phyloP scores from a whole-genome alignment of 2,329 filamentous ascomycete genomes.

The Fonsecaea multimorphosa region DNA sequence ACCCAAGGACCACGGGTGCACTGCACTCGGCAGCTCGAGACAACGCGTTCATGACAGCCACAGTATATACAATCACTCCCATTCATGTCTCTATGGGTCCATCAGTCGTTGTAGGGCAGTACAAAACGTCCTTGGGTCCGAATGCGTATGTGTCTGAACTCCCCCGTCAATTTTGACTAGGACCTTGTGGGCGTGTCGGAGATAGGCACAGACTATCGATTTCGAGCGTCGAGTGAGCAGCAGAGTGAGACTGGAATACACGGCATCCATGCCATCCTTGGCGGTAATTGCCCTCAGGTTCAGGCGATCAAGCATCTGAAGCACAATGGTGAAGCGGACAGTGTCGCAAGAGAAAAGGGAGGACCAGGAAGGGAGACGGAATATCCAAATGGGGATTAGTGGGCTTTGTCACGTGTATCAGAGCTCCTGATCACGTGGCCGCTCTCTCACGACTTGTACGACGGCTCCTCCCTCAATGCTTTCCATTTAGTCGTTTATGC shows the following conservation, averaged over 20 bases:
- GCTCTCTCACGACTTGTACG: no score
- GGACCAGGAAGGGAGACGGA: background rate
- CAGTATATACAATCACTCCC: background rate
- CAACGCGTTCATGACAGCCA: background rate
- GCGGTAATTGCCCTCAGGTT: conserved; percentile 12
- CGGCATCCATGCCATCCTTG: conserved; percentile 14
- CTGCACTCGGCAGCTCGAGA: background rate
- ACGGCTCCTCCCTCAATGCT: no score
- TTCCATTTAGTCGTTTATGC: no score
- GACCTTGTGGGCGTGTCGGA: conserved; percentile 15
- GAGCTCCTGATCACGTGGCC: no score
- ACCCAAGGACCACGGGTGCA: background rate
- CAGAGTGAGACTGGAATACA: conserved; percentile 8
- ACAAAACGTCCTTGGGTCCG: background rate
- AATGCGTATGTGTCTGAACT: background rate
- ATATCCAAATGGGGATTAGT: background rate
- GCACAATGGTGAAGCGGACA: conserved; percentile 24
- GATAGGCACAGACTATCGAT: conserved; percentile 1
- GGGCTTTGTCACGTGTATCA: background rate
- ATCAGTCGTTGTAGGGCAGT: background rate
- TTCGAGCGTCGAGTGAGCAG: background rate
- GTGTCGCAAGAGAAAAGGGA: conserved; percentile 11
- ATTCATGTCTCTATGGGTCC: background rate
- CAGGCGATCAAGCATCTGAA: conserved; percentile 13
- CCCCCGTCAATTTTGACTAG: conserved; percentile 16